Base-by-base conservation (phyloP, 768 basidiomycete species). In the Hortiboletus flavorubellus region DNA sequence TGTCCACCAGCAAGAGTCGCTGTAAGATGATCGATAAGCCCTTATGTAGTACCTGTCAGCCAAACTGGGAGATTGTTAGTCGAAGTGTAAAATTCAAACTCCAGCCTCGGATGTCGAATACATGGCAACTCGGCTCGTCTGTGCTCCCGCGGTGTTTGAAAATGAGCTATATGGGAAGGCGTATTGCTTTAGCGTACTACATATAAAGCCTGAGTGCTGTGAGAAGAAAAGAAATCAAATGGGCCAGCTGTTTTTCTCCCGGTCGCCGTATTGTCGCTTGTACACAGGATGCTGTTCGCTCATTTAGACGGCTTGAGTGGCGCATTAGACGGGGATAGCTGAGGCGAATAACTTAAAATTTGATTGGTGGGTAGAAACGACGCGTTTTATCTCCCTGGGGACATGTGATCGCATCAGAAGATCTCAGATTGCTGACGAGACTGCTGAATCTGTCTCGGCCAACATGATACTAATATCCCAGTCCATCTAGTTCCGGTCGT, bases 311-410 rank as follows among this genome's bases (percentile, higher is more conserved):
- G 12, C 8, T 4, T 35, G 11, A 39, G 38, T 7, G 51, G 39
- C 31, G 26, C 29, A 16, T 12, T 35, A 5, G 50, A 38, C 23
- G 23, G 33, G 29, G 51, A 15, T 26, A 31, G 54, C 37, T 42
- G 34, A 43, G n/a, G 31, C 29, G 54, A 49, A 53, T 34, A 46
- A 43, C 47, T 53, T 39, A 40, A 42, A 34, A 26, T 26, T 43
- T 26, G 51, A 43, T 46, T 51, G 43, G 42, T 44, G 38, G 35
- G 51, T 65, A 46, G 64, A 59, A 33, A 55, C 53, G 16, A 42
- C 34, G 38, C 65, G 66, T 49, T 56, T 55, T 66, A 66, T 68
- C 66, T 39, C 65, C 65, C 59, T 55, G 46, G 64, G 23, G 53
- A 48, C 52, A 62, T 59, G 48, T 59, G 60, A 62, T 49, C 38